Base-by-base conservation (phyloP, 75 land plant genomes). In the Cunninghamia lanceolata region DNA sequence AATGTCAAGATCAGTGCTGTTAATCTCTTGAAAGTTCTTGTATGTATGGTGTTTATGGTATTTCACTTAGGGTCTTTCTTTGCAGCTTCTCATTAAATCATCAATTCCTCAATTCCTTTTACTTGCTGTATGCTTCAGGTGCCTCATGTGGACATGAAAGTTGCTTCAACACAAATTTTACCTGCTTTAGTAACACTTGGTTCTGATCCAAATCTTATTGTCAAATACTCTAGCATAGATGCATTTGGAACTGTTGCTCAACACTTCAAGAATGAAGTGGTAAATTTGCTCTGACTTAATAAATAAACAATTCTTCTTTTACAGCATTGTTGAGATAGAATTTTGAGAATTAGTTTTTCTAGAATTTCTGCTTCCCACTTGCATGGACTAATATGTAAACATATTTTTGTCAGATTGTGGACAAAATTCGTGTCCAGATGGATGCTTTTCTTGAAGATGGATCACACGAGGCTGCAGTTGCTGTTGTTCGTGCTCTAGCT, bases 371-470 rank as follows among this genome's bases (percentile, higher is more conserved):
- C 47, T 45, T 77, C 46, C 14, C 15, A 40, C 28, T 43, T 34
- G 82, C 32, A 45, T 40, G 45, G 32, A 45, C 30, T 80, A 80
- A 80, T 43, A 45, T 84, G 54, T 86, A 42, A 50, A 84, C 7
- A 84, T 84, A 3, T 4, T 38, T 86, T 35, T 84, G n/a, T 78
- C 87, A 98, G 99, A 98, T 98, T 85, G 93, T 92, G 78, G 99
- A 98, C 74, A 98, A 98, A 86, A 93, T 98, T 77, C 93, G 94
- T 36, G 90, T 98, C 68, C 99, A 98, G 86, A 98, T 98, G 99
- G 99, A 98, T 93, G 94, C 96, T 32, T 98, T 98, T 91, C 88
- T 98, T 25, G 99, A 98, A 87, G 99, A 98, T 91, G 96, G 99
- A 87, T 95, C 98, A 17, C 95, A 96, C 92, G 99, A 96, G 88